These are phyloP conservation scores for Penicillium concentricum DNA, from an alignment of 2,329 filamentous ascomycete genomes.

Conservation along the genomic window DNA sequence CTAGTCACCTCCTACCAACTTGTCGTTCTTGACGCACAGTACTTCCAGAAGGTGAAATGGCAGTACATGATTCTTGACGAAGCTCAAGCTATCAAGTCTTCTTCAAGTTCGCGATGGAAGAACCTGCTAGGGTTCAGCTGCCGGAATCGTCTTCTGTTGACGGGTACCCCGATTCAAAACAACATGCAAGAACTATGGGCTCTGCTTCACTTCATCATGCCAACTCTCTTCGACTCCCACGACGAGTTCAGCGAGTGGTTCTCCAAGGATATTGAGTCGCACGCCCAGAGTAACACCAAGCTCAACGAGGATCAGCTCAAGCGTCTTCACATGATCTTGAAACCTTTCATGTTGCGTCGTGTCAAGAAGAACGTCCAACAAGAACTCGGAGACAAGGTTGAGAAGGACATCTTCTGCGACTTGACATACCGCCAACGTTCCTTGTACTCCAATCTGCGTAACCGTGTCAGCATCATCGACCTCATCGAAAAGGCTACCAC, in stretches of 20 bases:
- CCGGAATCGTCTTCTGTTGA: constrained; percentile 87
- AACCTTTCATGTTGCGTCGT: constrained; percentile 98
- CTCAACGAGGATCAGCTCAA: constrained; percentile 97
- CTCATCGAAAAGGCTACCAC: constrained; percentile 95
- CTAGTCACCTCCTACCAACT: constrained; percentile 96
- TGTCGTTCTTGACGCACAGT: constrained; percentile 91
- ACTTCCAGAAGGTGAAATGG: constrained; percentile 99
- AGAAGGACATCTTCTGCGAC: constrained; percentile 93
- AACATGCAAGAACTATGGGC: constrained; percentile 99
- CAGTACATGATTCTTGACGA: constrained; percentile 99
- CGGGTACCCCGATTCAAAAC: constrained; percentile 97
- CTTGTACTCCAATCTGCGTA: constrained; percentile 86
- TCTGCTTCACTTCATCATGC: constrained; percentile 98
- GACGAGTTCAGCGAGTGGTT: constrained; percentile 56
- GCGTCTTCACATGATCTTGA: constrained; percentile 96
- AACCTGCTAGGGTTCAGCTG: constrained; percentile 90
- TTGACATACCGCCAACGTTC: constrained; percentile 94
- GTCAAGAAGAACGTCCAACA: constrained; percentile 99
- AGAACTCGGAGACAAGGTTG: constrained; percentile 97
- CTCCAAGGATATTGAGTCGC: constrained; percentile 77
- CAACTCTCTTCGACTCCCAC: constrained; percentile 78
- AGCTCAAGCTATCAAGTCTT: constrained; percentile 98
- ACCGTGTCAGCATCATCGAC: constrained; percentile 98
- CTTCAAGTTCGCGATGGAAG: constrained; percentile 95
- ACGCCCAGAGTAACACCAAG: constrained; percentile 98